Percentiles rank a stretch among this genome's conserved stretches.
phyloP scores from a whole-genome alignment of 2,329 filamentous ascomycete genomes.

The Keithomyces neogunnii region DNA sequence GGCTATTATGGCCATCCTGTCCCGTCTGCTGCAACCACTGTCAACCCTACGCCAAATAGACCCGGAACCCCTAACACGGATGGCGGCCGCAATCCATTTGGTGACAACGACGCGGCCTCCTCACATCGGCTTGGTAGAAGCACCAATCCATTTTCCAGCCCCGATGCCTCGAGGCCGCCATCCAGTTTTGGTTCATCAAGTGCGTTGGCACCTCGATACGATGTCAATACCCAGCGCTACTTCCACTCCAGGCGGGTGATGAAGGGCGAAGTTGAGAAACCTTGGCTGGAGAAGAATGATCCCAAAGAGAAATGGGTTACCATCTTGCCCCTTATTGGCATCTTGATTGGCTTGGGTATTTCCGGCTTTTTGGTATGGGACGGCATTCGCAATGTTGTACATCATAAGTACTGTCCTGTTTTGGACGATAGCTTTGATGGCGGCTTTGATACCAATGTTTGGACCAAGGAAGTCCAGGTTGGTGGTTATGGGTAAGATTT shows the following conservation, averaged over 20 bases:
- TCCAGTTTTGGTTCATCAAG: constrained; percentile 41
- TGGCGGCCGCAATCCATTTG: constrained; percentile 29
- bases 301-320: constrained; percentile 81
- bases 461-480: constrained; percentile 67
- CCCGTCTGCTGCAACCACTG: constrained; percentile 29
- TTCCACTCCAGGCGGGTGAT: constrained; percentile 67
- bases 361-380: constrained; percentile 69
- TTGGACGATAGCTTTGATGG: constrained; percentile 57
- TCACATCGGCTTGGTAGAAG: constrained; percentile 19
- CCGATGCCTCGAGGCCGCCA: constrained; percentile 33
- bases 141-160: constrained; percentile 39
- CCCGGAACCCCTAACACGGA: constrained; percentile 35
- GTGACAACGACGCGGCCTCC: constrained; percentile 29
- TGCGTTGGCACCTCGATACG: constrained; percentile 25
- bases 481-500: constrained; percentile 64
- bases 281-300: constrained; percentile 66
- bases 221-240: constrained; percentile 42
- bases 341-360: constrained; percentile 58
- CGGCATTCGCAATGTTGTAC: constrained; percentile 60
- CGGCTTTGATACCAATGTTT: constrained; percentile 51
- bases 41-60: constrained; percentile 29
- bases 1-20: constrained; percentile 19
- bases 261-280: constrained; percentile 66
- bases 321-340: constrained; percentile 66
- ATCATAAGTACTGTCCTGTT: constrained; percentile 65